Conservation (phyloP, 2,329 filamentous ascomycete species). For the Biscogniauxia sp. region DNA sequence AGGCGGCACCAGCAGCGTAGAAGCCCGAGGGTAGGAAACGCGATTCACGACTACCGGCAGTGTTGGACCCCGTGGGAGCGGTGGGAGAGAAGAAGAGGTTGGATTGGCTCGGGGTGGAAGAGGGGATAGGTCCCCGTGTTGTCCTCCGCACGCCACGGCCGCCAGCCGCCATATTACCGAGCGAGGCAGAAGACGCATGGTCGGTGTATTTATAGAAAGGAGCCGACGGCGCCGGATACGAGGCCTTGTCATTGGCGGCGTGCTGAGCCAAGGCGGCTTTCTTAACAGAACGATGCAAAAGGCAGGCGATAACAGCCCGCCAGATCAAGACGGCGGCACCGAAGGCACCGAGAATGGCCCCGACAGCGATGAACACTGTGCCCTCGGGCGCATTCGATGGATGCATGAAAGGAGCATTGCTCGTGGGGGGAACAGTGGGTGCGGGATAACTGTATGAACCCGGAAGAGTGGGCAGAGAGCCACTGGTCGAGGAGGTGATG, state of each 20-base stretch:
- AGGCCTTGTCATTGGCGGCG: slow-evolving; percentile 65
- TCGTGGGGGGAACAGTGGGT: slow-evolving; percentile 76
- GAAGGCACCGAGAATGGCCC: slow-evolving; percentile 80
- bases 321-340: slow-evolving; percentile 80
- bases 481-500: slow-evolving; percentile 13
- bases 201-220: slow-evolving; percentile 66
- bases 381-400: slow-evolving; percentile 82
- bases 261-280: slow-evolving; percentile 77
- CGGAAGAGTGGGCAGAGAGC: slow-evolving; percentile 50
- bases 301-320: slow-evolving; percentile 84
- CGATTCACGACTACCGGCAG: slow-evolving; percentile 63
- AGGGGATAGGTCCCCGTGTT: slow-evolving; percentile 50
- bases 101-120: slow-evolving; percentile 58
- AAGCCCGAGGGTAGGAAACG: slow-evolving; percentile 88
- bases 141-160: slow-evolving; percentile 53
- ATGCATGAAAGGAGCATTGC: slow-evolving; percentile 87
- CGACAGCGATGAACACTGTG: slow-evolving; percentile 94
- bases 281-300: slow-evolving; percentile 87
- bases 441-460: slow-evolving; percentile 65
- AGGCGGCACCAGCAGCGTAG: slow-evolving; percentile 69
- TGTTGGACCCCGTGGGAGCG: slow-evolving; percentile 56
- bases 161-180: slow-evolving; percentile 45
- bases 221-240: slow-evolving; percentile 56
- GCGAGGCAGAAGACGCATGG: slow-evolving; percentile 53
- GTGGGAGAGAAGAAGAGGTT: slow-evolving; percentile 96